Conservation (phyloP, 2,329 filamentous ascomycete genomes). For the Calonectria pauciramosa region DNA sequence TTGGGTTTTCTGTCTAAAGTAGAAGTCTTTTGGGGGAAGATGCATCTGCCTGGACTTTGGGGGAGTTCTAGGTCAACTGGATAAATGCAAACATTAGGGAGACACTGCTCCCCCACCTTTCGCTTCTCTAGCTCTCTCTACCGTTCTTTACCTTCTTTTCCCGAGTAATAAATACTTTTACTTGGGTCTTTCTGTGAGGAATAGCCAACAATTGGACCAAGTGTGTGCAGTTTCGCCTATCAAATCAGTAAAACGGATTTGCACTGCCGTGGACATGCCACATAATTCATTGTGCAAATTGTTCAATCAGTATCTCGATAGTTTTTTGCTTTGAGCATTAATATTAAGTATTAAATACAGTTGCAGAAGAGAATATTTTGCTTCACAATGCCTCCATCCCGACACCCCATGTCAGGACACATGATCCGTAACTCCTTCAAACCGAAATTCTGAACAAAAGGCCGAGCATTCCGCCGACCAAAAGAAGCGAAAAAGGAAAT, state of each 20-base stretch:
- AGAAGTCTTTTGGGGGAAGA: background rate
- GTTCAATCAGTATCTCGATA: background rate
- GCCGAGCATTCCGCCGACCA: background rate
- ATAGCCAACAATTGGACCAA: background rate
- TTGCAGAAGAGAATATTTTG: background rate
- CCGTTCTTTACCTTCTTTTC: background rate
- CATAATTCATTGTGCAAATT: background rate
- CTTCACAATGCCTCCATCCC: background rate
- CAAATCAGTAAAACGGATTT: background rate
- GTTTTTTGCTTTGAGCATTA: background rate
- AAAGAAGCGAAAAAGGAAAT: background rate
- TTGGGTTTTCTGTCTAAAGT: background rate
- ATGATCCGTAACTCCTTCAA: background rate
- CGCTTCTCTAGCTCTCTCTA: background rate
- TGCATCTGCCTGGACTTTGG: background rate
- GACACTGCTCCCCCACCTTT: background rate
- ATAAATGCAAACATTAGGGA: background rate
- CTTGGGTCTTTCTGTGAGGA: background rate
- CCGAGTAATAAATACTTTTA: background rate
- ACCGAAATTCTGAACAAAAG: background rate
- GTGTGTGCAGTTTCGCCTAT: background rate
- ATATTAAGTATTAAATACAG: background rate
- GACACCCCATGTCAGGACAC: background rate
- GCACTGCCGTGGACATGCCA: background rate
- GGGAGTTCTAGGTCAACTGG: background rate